Percentiles rank a stretch among this genome's conserved stretches.
Conservation (phyloP, 2,329 filamentous ascomycete species). For the Aspergillus transmontanensis region DNA sequence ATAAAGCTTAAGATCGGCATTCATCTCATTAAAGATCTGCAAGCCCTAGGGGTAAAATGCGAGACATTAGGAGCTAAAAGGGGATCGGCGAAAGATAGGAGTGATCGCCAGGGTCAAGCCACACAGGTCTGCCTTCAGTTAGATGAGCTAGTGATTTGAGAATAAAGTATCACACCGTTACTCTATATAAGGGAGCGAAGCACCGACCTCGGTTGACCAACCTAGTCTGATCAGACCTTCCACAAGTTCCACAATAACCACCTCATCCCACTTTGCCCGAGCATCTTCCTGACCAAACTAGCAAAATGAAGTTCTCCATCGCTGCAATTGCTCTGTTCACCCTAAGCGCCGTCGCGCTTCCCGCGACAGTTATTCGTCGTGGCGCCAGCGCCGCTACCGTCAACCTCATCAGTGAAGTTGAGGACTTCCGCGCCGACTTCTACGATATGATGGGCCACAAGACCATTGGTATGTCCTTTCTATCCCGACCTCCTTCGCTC, state of each 20-base stretch:
- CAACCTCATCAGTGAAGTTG: not conserved
- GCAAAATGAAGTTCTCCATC: slow-evolving; percentile 8
- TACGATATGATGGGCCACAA: slow-evolving; percentile 11
- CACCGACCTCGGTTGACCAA: not conserved
- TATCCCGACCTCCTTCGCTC: not conserved
- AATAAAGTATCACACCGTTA: not conserved
- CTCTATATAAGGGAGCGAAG: not conserved
- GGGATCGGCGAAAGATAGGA: slow-evolving; percentile 1
- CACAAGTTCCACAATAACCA: not conserved
- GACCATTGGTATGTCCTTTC: not conserved
- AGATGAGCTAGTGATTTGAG: not conserved
- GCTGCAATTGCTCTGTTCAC: slow-evolving; percentile 2
- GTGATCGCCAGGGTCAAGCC: slow-evolving; percentile 2
- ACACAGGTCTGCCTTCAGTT: not conserved
- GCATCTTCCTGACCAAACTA: not conserved
- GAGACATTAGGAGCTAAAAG: not conserved
- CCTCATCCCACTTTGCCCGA: not conserved
- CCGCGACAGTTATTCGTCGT: not conserved
- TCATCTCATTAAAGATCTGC: not conserved
- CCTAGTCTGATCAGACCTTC: not conserved
- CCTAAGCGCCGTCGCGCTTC: not conserved
- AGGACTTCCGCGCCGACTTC: slow-evolving; percentile 5
- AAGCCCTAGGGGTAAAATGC: not conserved
- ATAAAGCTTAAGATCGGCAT: not conserved
- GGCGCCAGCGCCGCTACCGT: slow-evolving; percentile 4